Conservation (phyloP, 257 asterid genomes). For the Thymus quinquecostatus region DNA sequence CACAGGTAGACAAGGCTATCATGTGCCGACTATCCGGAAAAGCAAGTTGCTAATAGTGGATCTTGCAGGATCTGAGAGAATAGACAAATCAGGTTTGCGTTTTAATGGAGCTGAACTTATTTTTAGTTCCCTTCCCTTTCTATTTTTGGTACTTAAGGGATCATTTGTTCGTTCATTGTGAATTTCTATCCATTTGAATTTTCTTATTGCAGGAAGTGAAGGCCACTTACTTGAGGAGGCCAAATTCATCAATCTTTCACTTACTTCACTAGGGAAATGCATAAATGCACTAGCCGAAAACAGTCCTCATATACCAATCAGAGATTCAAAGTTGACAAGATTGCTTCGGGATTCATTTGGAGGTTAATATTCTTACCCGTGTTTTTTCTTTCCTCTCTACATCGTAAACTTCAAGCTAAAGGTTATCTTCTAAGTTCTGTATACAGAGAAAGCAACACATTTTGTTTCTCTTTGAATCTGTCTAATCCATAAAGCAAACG, state of each 20-base stretch:
- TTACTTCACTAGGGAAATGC: slow-evolving; percentile 84
- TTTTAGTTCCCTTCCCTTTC: slow-evolving; percentile 17
- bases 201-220: slow-evolving; percentile 73
- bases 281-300: slow-evolving; percentile 91
- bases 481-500: not conserved
- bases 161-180: not conserved
- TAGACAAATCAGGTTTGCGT: slow-evolving; percentile 78
- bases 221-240: slow-evolving; percentile 87
- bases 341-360: slow-evolving; percentile 95
- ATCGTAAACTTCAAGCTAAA: slow-evolving; percentile 18
- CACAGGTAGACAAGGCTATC: slow-evolving; percentile 43
- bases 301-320: slow-evolving; percentile 86
- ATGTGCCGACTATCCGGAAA: slow-evolving; percentile 63
- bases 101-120: slow-evolving; percentile 16
- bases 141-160: slow-evolving; percentile 8
- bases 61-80: slow-evolving; percentile 95
- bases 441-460: not conserved
- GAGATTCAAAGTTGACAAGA: slow-evolving; percentile 92
- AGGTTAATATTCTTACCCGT: slow-evolving; percentile 47
- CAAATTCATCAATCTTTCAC: slow-evolving; percentile 88
- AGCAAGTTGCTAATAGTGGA: slow-evolving; percentile 92
- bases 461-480: not conserved
- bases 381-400: slow-evolving; percentile 8
- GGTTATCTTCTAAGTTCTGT: not conserved
- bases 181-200: slow-evolving; percentile 18